Conservation (phyloP, 495 filamentous ascomycete genomes). For the Parathielavia hyrcaniae region DNA sequence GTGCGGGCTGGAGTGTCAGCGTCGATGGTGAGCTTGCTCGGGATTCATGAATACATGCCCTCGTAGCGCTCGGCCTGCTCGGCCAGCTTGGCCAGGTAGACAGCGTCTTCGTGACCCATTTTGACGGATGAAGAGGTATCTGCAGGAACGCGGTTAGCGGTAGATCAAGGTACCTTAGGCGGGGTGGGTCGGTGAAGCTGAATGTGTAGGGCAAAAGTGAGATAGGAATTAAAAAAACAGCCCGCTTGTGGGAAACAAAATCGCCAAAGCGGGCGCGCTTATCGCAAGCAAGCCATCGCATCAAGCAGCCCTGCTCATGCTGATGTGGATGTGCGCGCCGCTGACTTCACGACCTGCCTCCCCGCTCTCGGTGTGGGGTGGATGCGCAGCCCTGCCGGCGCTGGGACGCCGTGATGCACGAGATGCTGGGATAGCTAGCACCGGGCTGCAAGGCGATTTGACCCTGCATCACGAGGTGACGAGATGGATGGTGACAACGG, state of each 20-base stretch:
- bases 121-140: constrained; percentile 43
- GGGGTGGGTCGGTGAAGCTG: constrained; percentile 21
- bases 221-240: neutral
- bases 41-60: constrained; percentile 55
- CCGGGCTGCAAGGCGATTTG: constrained; percentile 19
- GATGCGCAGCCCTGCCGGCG: constrained; percentile 26
- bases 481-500: constrained; percentile 11
- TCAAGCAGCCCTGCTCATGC: constrained; percentile 7
- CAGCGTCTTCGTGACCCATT: constrained; percentile 99
- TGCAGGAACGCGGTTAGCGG: constrained; percentile 30
- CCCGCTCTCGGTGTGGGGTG: constrained; percentile 33
- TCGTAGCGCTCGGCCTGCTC: constrained; percentile 99
- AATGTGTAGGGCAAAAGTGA: constrained; percentile 9
- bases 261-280: constrained; percentile 4
- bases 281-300: neutral
- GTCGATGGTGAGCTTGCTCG: neutral
- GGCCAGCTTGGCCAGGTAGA: constrained; percentile 99
- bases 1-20: constrained; percentile 24
- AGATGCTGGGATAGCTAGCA: constrained; percentile 5
- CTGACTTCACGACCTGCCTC: constrained; percentile 31
- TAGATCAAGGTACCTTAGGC: constrained; percentile 17
- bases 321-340: constrained; percentile 23
- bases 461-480: constrained; percentile 7
- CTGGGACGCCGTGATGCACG: constrained; percentile 10
- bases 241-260: neutral